Percentiles rank a stretch among this genome's conserved stretches.
These are phyloP conservation scores for Fulvia fulva DNA, from an alignment of 2,329 filamentous ascomycete genomes.

Conservation along the genomic window DNA sequence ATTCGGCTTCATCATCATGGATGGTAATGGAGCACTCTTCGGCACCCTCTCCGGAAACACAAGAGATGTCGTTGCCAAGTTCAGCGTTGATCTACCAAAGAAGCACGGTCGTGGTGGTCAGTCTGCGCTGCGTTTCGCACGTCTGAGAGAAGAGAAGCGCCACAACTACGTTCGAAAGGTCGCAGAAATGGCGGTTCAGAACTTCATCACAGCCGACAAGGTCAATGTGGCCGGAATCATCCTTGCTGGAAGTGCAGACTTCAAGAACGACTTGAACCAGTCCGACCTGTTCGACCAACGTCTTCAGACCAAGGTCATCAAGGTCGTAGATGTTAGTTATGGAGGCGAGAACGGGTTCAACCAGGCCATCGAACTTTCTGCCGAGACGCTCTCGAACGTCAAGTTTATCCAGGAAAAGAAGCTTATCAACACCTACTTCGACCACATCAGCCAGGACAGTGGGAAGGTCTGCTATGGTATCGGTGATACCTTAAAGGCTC, in stretches of 20 bases:
- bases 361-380: slow-evolving; percentile 92
- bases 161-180: slow-evolving; percentile 99
- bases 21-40: slow-evolving; percentile 96
- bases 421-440: slow-evolving; percentile 97
- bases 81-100: slow-evolving; percentile 97
- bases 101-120: slow-evolving; percentile 99
- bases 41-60: slow-evolving; percentile 97
- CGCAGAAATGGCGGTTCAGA: slow-evolving; percentile 94
- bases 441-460: slow-evolving; percentile 96
- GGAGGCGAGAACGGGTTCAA: slow-evolving; percentile 99
- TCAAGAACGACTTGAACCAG: slow-evolving; percentile 98
- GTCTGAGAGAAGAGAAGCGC: slow-evolving; percentile 98
- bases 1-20: slow-evolving; percentile 99
- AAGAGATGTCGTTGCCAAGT: slow-evolving; percentile 94
- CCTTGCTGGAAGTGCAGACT: slow-evolving; percentile 93
- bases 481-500: slow-evolving; percentile 92
- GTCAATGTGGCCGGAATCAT: slow-evolving; percentile 95
- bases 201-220: slow-evolving; percentile 98
- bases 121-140: slow-evolving; percentile 97
- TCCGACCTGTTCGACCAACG: slow-evolving; percentile 96
- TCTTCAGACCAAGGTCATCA: slow-evolving; percentile 92
- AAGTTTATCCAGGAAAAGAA: slow-evolving; percentile 99
- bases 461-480: slow-evolving; percentile 97
- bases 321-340: slow-evolving; percentile 98
- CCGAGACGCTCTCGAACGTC: slow-evolving; percentile 96